Conservation (phyloP, 352 stramenopile species). For the Phytophthora ramorum region DNA sequence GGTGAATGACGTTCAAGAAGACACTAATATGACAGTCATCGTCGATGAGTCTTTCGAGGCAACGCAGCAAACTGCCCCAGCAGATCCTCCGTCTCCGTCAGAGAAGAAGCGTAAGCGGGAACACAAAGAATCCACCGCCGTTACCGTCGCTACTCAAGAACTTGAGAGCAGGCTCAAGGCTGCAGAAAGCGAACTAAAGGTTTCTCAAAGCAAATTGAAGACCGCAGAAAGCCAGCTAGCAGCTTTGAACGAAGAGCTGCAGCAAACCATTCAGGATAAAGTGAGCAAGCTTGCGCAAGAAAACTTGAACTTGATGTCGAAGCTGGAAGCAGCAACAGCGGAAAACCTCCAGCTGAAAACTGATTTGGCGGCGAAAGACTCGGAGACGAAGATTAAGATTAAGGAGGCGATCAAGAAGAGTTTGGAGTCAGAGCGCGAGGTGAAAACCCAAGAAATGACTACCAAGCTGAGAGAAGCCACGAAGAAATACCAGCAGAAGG, state of each 20-base stretch:
- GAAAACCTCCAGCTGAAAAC: constrained; percentile 34
- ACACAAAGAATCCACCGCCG: constrained; percentile 16
- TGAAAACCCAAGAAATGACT: constrained; percentile 23
- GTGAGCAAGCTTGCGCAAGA: constrained; percentile 31
- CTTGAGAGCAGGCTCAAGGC: constrained; percentile 18
- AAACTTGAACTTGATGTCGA: constrained; percentile 35
- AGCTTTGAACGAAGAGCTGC: constrained; percentile 15
- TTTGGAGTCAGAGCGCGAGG: constrained; percentile 16
- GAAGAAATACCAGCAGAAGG: constrained; percentile 40
- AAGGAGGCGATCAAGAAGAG: constrained; percentile 28
- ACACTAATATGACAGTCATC: constrained; percentile 29
- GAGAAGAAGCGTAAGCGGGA: constrained; percentile 42
- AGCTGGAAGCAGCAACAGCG: constrained; percentile 22
- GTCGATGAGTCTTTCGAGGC: constrained; percentile 33
- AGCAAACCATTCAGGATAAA: constrained; percentile 21
- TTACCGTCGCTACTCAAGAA: constrained; percentile 22
- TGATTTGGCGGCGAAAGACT: constrained; percentile 28
- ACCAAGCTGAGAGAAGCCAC: constrained; percentile 36
- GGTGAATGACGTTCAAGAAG: constrained; percentile 3
- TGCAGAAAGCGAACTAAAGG: constrained; percentile 15
- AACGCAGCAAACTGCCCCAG: constrained; percentile 13
- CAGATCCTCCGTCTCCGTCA: constrained; percentile 21
- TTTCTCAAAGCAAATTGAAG: constrained; percentile 1
- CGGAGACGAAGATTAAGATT: constrained; percentile 21
- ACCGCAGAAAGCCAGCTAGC: constrained; percentile 11